Percentiles rank a stretch among this genome's conserved stretches.
Conservation (phyloP, 805 yeast genomes). For the Starmerella vitae region DNA sequence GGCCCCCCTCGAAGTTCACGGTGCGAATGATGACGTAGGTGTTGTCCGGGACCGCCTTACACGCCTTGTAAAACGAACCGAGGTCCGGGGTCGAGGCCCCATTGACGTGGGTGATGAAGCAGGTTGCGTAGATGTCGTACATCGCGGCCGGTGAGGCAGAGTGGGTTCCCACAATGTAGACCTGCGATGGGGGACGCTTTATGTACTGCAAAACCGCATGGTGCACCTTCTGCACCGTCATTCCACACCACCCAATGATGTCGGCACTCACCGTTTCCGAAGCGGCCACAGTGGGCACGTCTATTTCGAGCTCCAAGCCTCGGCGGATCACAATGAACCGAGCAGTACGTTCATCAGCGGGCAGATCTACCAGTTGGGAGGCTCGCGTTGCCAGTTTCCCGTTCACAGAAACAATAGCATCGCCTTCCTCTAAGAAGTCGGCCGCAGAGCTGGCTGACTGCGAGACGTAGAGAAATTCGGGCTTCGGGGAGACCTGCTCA, state of each 20-base stretch:
- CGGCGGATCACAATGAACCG: conserved; percentile 58
- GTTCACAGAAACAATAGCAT: conserved; percentile 59
- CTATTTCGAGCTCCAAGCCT: conserved; percentile 46
- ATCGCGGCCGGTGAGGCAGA: conserved; percentile 80
- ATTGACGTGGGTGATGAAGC: conserved; percentile 81
- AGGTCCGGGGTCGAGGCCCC: conserved; percentile 59
- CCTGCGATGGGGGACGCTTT: conserved; percentile 62
- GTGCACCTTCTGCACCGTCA: conserved; percentile 75
- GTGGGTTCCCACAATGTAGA: conserved; percentile 63
- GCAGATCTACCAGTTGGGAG: conserved; percentile 43
- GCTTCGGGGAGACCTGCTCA: conserved; percentile 41
- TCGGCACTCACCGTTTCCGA: conserved; percentile 46
- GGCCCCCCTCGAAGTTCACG: conserved; percentile 75
- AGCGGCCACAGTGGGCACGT: conserved; percentile 53
- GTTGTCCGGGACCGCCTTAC: conserved; percentile 59
- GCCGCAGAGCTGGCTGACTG: conserved; percentile 43
- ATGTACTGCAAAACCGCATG: conserved; percentile 81
- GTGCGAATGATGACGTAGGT: conserved; percentile 69
- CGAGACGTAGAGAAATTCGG: conserved; percentile 58
- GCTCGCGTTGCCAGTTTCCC: conserved; percentile 50
- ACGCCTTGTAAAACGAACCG: conserved; percentile 50
- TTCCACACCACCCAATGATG: conserved; percentile 72
- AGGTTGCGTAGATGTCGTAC: conserved; percentile 63
- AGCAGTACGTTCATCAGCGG: conserved; percentile 33
- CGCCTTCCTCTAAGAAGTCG: conserved; percentile 40